phyloP scores from a whole-genome alignment of 768 basidiomycete genomes.

The Leccinum subtestaceum region DNA sequence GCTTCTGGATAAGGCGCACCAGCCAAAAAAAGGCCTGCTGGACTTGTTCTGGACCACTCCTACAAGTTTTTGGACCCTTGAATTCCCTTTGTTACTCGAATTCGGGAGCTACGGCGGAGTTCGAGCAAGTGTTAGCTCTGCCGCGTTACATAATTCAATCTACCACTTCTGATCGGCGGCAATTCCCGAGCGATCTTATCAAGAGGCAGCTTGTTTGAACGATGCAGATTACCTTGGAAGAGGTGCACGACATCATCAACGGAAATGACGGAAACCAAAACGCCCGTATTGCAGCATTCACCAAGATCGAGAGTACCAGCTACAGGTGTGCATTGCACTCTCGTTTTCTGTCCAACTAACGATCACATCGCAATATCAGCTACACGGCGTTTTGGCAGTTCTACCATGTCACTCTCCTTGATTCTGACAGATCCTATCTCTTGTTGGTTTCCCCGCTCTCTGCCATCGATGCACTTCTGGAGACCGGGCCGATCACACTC shows the following conservation, averaged over 20 bases:
- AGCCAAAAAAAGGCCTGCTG: too few relatives aligned
- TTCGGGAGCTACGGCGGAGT: too few relatives aligned
- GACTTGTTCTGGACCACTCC: too few relatives aligned
- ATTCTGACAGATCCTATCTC: slow-evolving; percentile 27
- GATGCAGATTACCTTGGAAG: slow-evolving; percentile 24
- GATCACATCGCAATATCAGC: slow-evolving; percentile 10
- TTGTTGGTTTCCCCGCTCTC: slow-evolving; percentile 21
- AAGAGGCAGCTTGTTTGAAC: neutral
- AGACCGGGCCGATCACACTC: slow-evolving; percentile 26
- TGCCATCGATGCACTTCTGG: slow-evolving; percentile 8
- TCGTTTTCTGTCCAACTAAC: neutral
- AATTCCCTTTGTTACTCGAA: too few relatives aligned
- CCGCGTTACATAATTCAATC: neutral
- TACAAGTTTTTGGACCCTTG: too few relatives aligned
- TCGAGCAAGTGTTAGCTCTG: too few relatives aligned
- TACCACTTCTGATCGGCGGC: neutral
- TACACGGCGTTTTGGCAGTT: slow-evolving; percentile 26
- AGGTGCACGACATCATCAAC: slow-evolving; percentile 32
- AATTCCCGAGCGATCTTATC: neutral
- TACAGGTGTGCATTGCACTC: slow-evolving; percentile 29
- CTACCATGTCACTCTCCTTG: slow-evolving; percentile 28
- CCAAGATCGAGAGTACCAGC: slow-evolving; percentile 23
- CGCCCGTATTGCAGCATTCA: slow-evolving; percentile 15
- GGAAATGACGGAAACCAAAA: slow-evolving; percentile 17
- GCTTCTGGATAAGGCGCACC: too few relatives aligned